Evolutionary conservation across 805 yeast genomes (phyloP), one percentile per base, ranked within the genome.

Genomic region (Metschnikowia lachancei): DNA sequence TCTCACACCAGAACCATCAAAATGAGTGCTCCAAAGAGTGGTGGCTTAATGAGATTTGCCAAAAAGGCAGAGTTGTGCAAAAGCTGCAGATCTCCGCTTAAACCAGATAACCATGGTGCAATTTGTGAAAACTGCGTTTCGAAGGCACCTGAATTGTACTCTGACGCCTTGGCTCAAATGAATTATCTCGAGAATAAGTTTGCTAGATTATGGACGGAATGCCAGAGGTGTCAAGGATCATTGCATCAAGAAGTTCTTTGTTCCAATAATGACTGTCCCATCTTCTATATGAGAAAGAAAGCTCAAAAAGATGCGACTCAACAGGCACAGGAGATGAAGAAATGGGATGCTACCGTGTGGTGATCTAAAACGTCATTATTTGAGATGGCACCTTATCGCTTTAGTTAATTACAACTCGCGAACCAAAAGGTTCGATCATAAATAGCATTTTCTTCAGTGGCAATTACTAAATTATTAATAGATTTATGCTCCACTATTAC

Each of bases 221-320:
- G 99, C 64, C 99, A 94, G 69, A 74, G 97, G 49, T 94, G 99
- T 65, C 97, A 95, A 58, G 98, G 98, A 0, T 87, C 94, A 20
- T 70, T 95, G 45, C 97, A 94, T 59, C 97, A 90, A 66, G 98
- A 94, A 57, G 98, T 94, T 3, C 72, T 92, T 19, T 94, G 99
- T 65, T 83, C 96, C 0, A 89, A 92, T 55, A 90, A 91, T 55
- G 98, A 94, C 65, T 94, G 99, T 69, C 97, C 97, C 1, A 94
- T 94, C 31, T 94, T 94, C 60, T 94, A 94, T 64, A 94, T 94
- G 99, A 77, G 99, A 60, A 91, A 81, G 65, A 85, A 85, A 61
- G 86, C 84, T 8, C 92, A 85, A 58, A 86, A 85, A 63, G 95
- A 87, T 57, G 77, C 83, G 7, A 63, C 68, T 29, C 72, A 72